These are phyloP conservation scores for Heritiera fomes DNA, from an alignment of 345 rosid species.

Conservation along the genomic window DNA sequence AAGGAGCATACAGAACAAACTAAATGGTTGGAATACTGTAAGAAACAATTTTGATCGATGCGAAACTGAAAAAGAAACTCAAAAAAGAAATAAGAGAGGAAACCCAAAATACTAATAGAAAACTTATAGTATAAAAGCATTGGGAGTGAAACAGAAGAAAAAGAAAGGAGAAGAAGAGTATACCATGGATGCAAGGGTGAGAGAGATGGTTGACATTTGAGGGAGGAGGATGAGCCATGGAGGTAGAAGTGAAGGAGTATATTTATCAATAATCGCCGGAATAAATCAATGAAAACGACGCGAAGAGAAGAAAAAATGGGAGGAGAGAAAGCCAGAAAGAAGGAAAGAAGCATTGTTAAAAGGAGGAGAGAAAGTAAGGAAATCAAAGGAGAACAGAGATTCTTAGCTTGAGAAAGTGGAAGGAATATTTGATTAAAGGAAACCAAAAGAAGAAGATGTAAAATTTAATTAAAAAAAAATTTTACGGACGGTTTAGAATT, in stretches of 20 bases:
- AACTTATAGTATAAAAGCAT: no score
- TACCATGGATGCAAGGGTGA: conserved; percentile 83
- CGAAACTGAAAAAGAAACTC: no score
- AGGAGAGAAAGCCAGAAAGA: conserved; percentile 25
- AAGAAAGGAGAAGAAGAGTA: conserved; percentile 16
- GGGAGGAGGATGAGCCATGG: conserved; percentile 58
- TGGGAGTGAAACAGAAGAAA: no score
- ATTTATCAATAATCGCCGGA: no score
- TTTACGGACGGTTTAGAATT: conserved; percentile 28
- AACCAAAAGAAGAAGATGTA: neutral
- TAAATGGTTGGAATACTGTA: no score
- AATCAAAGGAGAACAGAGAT: conserved; percentile 46
- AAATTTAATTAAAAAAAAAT: no score
- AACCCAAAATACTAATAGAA: no score
- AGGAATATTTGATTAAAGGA: conserved; percentile 41
- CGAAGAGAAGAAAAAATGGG: conserved; percentile 14
- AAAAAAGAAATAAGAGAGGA: no score
- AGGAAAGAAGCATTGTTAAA: conserved; percentile 40
- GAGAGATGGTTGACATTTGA: conserved; percentile 63
- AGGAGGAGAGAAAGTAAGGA: conserved; percentile 25
- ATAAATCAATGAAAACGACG: conserved; percentile 33
- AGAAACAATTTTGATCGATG: no score
- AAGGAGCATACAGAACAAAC: no score
- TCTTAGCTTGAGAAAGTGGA: conserved; percentile 77
- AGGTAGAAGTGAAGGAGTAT: neutral